Conservation (phyloP, 1,284 basidiomycete species). For the Cerioporus squamosus region DNA sequence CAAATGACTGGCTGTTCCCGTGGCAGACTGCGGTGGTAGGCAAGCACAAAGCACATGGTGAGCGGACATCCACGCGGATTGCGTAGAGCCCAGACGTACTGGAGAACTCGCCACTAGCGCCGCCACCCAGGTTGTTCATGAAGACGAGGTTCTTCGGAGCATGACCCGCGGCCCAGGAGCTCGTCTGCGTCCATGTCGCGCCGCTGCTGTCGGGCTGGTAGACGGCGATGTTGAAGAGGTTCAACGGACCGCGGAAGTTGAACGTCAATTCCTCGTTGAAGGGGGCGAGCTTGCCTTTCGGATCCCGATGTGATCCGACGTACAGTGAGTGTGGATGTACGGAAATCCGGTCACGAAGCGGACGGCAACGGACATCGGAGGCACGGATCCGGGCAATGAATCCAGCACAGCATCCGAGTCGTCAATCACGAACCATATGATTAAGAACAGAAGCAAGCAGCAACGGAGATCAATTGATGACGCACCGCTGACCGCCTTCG, state of each 20-base stretch:
- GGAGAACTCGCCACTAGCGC: slow-evolving; percentile 31
- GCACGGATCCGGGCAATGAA: no score
- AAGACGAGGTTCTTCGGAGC: slow-evolving; percentile 34
- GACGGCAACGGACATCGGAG: neutral
- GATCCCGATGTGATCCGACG: neutral
- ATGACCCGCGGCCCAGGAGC: slow-evolving; percentile 28
- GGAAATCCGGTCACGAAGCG: no score
- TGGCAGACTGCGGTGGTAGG: slow-evolving; percentile 6
- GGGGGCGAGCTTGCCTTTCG: slow-evolving; percentile 30
- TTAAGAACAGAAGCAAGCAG: neutral
- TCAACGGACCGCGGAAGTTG: slow-evolving; percentile 35
- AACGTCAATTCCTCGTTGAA: slow-evolving; percentile 36
- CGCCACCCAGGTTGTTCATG: slow-evolving; percentile 38
- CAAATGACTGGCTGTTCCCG: slow-evolving; percentile 25
- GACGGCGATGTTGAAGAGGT: slow-evolving; percentile 34
- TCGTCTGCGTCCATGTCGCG: slow-evolving; percentile 30
- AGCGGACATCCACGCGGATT: neutral
- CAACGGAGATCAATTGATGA: neutral
- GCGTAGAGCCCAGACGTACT: slow-evolving; percentile 23
- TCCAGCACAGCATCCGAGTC: no score
- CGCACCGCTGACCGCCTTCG: slow-evolving; percentile 29
- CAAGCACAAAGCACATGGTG: neutral
- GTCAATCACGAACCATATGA: neutral
- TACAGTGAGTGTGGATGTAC: no score
- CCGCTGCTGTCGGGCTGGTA: slow-evolving; percentile 30